Evolutionary conservation across 2,329 filamentous ascomycete genomes (phyloP), one percentile per base, ranked within the genome.

Genomic region (Fusarium sacchari): DNA sequence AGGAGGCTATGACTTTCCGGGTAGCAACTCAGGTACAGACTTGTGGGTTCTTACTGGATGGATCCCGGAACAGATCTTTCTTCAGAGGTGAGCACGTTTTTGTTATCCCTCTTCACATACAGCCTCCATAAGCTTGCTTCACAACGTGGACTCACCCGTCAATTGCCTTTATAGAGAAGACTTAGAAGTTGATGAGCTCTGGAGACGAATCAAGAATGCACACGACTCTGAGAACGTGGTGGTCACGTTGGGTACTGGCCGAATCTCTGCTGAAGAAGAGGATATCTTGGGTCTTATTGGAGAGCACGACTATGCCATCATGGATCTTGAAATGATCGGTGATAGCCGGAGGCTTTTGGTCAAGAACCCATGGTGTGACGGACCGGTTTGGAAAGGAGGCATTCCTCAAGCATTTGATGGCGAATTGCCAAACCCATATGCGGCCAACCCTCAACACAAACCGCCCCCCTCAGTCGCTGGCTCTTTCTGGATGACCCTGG

Each of bases 1-100:
- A 63, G 96, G 96, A 34, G 96, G 96, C 39, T 99, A 99, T 80
- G 95, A 99, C 79, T 99, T 99, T 74, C 96, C 96, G 0, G 96
- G 96, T 13, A 98, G 96, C 79, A 98, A 98, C 81, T 98, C 96
- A 2, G 95, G 94, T 17, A 98, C 96, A 6, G 96, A 99, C 82
- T 84, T 99, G 8, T 97, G 94, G 90, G 92, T 97, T 3, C 83
- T 99, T 61, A 97, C 93, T 0, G 96, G 96, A 36, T 99, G 96
- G 96, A 95, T 99, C 56, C 96, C 96, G 0, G 95, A 99, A 82
- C 96, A 99, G 81, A 85, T 98, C 3, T 97, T 97, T 77, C 85
- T 98, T 4, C 95, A 97, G 78, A 91, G 88, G 89, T 90, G 82
- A 73, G 81, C 73, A 4, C 36, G 34, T 13, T 13, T 47, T 30